Evolutionary conservation across 129 eudicot species (phyloP).

Genomic region (Pulicaria dysenterica): DNA sequence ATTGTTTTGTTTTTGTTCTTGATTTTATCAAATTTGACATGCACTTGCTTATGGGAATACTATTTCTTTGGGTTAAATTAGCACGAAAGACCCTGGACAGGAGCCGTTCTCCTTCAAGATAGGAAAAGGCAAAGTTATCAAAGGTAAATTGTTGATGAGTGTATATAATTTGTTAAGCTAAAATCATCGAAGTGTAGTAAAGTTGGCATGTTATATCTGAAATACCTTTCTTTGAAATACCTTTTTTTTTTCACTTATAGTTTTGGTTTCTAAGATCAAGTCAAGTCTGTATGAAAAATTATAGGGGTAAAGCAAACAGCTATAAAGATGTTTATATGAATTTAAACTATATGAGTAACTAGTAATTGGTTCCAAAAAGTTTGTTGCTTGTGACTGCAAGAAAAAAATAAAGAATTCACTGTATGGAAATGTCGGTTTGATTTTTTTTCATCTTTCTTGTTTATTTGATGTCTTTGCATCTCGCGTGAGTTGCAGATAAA

Average conservation of each 20-base stretch:
- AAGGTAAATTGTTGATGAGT: conserved; percentile 48
- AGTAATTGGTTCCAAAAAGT: not conserved
- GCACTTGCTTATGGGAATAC: not conserved
- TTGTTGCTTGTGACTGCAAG: not conserved
- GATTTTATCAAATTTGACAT: not conserved
- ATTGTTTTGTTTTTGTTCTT: not conserved
- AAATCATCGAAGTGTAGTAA: not conserved
- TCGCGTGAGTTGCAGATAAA: not conserved
- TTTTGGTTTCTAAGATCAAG: not conserved
- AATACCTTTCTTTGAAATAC: no score
- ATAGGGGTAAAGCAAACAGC: no score
- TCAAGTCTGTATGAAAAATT: no score
- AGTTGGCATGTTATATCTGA: not conserved
- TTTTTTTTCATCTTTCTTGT: not conserved
- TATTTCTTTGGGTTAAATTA: conserved; percentile 19
- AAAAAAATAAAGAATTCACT: not conserved
- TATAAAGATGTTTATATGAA: not conserved
- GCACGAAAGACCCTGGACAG: conserved; percentile 95
- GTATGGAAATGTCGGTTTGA: not conserved
- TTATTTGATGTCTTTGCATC: not conserved
- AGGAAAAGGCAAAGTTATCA: conserved; percentile 83
- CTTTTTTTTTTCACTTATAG: not conserved
- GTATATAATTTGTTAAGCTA: not conserved
- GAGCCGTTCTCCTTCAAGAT: conserved; percentile 76
- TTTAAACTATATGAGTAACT: no score